A percentile compares a stretch with the other conserved stretches of the same genome.
phyloP scores from a whole-genome alignment of 352 stramenopile species.

The Globisporangium cylindrosporum region DNA sequence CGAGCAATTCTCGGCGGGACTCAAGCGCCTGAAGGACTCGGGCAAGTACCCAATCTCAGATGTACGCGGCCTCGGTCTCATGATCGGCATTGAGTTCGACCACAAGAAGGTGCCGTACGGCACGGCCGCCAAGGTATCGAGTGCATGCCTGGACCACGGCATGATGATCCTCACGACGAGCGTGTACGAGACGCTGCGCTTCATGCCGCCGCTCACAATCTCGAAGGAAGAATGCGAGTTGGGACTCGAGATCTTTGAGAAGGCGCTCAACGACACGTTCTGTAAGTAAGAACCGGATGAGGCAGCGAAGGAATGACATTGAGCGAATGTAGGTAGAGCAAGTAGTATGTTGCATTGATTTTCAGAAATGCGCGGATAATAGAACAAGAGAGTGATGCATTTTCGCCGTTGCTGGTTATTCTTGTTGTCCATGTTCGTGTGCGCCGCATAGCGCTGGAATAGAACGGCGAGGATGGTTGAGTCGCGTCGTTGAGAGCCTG shows the following conservation, averaged over 20 bases:
- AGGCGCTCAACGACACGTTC: conserved; percentile 48
- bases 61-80: conserved; percentile 88
- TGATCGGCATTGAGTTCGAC: conserved; percentile 93
- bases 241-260: conserved; percentile 59
- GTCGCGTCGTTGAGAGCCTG: not conserved
- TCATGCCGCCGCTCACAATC: conserved; percentile 91
- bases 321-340: not conserved
- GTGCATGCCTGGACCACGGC: conserved; percentile 81
- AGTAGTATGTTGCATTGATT: not conserved
- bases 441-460: not conserved
- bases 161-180: conserved; percentile 92
- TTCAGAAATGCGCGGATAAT: not conserved
- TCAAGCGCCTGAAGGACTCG: conserved; percentile 75
- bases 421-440: not conserved
- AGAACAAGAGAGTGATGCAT: not conserved
- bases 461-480: not conserved
- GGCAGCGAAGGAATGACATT: not conserved
- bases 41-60: conserved; percentile 79
- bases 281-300: conserved; percentile 17
- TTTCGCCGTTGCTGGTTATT: not conserved
- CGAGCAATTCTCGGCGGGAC: conserved; percentile 59
- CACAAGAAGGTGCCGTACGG: conserved; percentile 42
- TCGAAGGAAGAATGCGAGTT: conserved; percentile 66
- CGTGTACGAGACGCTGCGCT: conserved; percentile 91
- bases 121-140: conserved; percentile 68